Percentiles rank a stretch among this genome's conserved stretches.
Evolutionary conservation across 768 basidiomycete species (phyloP).

Genomic region (Leccinum rimulosum): DNA sequence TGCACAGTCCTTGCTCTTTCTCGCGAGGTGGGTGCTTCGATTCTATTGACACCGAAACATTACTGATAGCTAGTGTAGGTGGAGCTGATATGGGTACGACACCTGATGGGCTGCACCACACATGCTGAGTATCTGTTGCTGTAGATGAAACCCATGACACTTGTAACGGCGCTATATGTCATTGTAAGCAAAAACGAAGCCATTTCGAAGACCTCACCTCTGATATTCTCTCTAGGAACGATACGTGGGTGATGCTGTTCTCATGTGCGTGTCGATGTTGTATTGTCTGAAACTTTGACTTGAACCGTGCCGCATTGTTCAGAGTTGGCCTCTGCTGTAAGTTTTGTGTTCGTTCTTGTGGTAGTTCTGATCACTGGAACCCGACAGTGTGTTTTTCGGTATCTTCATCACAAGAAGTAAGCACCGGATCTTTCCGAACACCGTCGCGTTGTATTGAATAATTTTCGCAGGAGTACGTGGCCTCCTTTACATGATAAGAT

Average conservation of each 20-base stretch:
- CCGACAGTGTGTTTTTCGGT: conserved; percentile 22
- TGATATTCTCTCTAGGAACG: conserved; percentile 25
- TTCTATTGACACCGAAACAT: background rate
- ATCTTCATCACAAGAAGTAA: conserved; percentile 19
- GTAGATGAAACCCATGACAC: conserved; percentile 27
- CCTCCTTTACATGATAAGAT: background rate
- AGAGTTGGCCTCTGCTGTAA: conserved; percentile 22
- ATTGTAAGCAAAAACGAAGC: conserved; percentile 17
- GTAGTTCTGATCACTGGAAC: background rate
- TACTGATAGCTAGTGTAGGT: conserved; percentile 16
- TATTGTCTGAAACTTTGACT: conserved; percentile 1
- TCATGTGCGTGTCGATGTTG: conserved; percentile 19
- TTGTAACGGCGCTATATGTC: conserved; percentile 25
- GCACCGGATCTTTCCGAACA: background rate
- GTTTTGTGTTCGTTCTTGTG: conserved; percentile 1
- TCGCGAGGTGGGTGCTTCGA: conserved; percentile 25
- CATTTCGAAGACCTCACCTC: background rate
- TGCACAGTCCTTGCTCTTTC: conserved; percentile 22
- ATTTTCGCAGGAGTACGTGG: conserved; percentile 24
- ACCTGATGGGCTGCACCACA: background rate
- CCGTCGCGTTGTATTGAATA: background rate
- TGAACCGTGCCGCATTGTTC: background rate
- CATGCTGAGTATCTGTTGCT: background rate
- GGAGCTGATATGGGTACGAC: conserved; percentile 32
- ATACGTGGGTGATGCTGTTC: conserved; percentile 30